Evolutionary conservation across 169 alveolate species (phyloP).

Genomic region (Eimeria maxima): DNA sequence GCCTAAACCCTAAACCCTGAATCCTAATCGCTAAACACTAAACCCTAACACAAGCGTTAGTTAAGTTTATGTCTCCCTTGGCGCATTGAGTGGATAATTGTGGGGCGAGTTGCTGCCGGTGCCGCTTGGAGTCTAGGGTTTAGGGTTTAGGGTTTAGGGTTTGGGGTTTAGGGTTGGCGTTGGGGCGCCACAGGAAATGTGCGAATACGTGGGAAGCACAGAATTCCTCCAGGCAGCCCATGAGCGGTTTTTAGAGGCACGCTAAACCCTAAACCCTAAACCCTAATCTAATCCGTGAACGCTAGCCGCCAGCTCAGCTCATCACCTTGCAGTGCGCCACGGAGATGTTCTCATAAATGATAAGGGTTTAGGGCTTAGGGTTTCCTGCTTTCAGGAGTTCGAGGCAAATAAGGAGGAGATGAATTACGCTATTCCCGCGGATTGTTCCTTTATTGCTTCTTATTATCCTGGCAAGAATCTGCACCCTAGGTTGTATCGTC

Average conservation of each 20-base stretch:
- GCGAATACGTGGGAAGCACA: slow-evolving; percentile 25
- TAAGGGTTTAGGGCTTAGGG: slow-evolving; percentile 30
- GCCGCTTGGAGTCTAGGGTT: not conserved
- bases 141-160: slow-evolving; percentile 44
- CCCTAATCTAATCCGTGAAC: too few relatives aligned
- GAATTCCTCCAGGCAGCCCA: slow-evolving; percentile 41
- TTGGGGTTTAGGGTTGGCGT: not conserved
- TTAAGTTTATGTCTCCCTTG: not conserved
- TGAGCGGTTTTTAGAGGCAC: slow-evolving; percentile 21
- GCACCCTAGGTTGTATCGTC: not conserved
- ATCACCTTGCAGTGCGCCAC: not conserved
- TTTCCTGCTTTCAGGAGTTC: slow-evolving; percentile 13
- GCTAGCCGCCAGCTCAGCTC: not conserved
- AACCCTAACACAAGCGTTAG: not conserved
- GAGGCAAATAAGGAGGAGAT: not conserved
- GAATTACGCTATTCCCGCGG: slow-evolving; percentile 8
- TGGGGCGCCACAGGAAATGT: not conserved
- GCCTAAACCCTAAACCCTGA: slow-evolving; percentile 12
- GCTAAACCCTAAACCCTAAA: slow-evolving; percentile 35
- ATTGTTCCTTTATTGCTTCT: not conserved
- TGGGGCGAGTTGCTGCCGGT: not conserved
- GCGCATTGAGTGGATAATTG: not conserved
- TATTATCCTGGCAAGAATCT: slow-evolving; percentile 11
- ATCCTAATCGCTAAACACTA: not conserved
- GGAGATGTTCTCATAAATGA: not conserved